A percentile compares a stretch with the other conserved stretches of the same genome.
Conservation (phyloP, 2,329 filamentous ascomycete genomes). For the Sporothrix pallida region DNA sequence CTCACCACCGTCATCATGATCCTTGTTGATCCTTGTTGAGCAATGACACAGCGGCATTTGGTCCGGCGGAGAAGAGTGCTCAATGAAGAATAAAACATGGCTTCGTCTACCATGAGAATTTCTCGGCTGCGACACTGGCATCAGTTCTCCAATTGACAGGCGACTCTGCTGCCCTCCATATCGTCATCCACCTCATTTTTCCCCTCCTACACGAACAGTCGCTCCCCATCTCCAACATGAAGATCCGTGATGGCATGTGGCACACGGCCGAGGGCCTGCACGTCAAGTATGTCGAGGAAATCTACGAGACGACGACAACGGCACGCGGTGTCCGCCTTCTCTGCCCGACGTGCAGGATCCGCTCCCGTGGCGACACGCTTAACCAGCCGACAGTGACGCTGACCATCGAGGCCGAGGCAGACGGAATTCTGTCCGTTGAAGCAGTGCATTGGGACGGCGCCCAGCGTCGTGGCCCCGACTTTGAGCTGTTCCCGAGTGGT, state of each 20-base stretch:
- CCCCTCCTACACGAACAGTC: background rate
- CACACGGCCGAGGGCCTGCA: conserved; percentile 64
- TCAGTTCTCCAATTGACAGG: too few relatives aligned
- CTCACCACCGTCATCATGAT: background rate
- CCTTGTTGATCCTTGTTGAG: background rate
- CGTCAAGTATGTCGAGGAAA: conserved; percentile 70
- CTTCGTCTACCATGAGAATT: background rate
- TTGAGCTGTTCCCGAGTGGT: conserved; percentile 62
- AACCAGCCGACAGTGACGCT: conserved; percentile 60
- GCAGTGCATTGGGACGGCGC: conserved; percentile 64
- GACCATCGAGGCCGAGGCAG: conserved; percentile 62
- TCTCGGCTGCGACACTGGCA: too few relatives aligned
- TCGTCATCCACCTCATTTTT: too few relatives aligned
- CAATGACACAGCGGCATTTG: background rate
- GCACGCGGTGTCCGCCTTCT: conserved; percentile 59
- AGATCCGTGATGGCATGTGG: conserved; percentile 72
- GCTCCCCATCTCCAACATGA: conserved; percentile 50
- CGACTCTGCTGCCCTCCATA: too few relatives aligned
- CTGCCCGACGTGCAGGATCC: conserved; percentile 63
- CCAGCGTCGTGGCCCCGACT: conserved; percentile 58
- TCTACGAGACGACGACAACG: conserved; percentile 58
- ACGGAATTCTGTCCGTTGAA: conserved; percentile 65
- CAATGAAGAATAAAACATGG: background rate
- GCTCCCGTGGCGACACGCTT: conserved; percentile 59
- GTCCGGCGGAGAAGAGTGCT: background rate